phyloP scores from a whole-genome alignment of 1,284 basidiomycete genomes.

The Cutaneotrichosporon spelunceum region DNA sequence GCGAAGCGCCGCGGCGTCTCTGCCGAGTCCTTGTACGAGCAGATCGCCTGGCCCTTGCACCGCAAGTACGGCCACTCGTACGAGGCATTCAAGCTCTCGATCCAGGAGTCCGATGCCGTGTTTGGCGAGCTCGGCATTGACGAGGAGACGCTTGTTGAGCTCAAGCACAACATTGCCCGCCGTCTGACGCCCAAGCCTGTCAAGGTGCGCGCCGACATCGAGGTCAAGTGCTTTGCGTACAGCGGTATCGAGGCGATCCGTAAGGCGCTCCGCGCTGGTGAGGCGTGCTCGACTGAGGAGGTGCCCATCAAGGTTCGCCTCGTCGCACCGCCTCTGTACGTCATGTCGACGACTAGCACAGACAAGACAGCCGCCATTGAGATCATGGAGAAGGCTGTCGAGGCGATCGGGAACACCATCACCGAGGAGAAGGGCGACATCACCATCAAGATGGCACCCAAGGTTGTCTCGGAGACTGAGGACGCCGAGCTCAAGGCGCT shows the following conservation, averaged over 20 bases:
- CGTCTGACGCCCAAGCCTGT: conserved; percentile 97
- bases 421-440: conserved; percentile 79
- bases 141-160: conserved; percentile 61
- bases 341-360: conserved; percentile 91
- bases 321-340: conserved; percentile 94
- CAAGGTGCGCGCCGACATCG: conserved; percentile 96
- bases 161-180: conserved; percentile 85
- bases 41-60: conserved; percentile 89
- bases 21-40: conserved; percentile 70
- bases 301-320: conserved; percentile 97
- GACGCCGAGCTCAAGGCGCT: conserved; percentile 90
- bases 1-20: conserved; percentile 70
- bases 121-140: conserved; percentile 67
- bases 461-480: conserved; percentile 94
- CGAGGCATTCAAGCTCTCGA: conserved; percentile 94
- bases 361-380: conserved; percentile 96
- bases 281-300: conserved; percentile 76
- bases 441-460: conserved; percentile 97
- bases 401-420: conserved; percentile 80
- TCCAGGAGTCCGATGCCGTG: conserved; percentile 79
- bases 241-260: conserved; percentile 98
- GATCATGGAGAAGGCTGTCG: conserved; percentile 87
- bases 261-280: conserved; percentile 82
- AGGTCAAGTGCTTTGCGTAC: conserved; percentile 94
- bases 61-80: conserved; percentile 92